Evolutionary conservation across 2,329 filamentous ascomycete species (phyloP), one percentile per base, ranked within the genome.

Genomic region (Penicillium crustosum): DNA sequence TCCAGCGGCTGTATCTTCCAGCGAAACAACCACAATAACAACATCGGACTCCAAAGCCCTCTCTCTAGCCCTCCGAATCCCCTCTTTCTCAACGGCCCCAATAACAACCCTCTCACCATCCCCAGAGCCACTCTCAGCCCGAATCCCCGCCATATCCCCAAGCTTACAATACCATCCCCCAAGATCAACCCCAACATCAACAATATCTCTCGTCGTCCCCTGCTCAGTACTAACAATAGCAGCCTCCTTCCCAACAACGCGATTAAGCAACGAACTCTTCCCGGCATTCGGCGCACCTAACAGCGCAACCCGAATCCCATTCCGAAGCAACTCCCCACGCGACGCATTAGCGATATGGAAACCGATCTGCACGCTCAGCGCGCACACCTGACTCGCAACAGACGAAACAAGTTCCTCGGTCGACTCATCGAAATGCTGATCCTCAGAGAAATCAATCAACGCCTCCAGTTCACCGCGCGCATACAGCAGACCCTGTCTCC

Each of bases 381-480:
- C 73, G 1, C 73, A 70, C 2, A 96, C 84, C 68, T 92, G 86
- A 0, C 64, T 65, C 1, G 86, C 83, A 31, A 97, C 90, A 49
- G 87, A 91, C 0, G 70, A 73, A 44, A 95, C 82, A 23, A 97
- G 80, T 55, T 89, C 83, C 0, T 82, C 77, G 0, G 91, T 89
- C 3, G 90, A 88, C 74, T 96, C 92, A 66, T 97, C 93, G 69
- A 99, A 96, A 77, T 97, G 90, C 75, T 99, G 93, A 69, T 97
- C 94, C 73, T 99, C 94, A 1, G 91, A 89, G 72, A 99, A 99
- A 75, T 99, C 94, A 61, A 99, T 97, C 65, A 99, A 78, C 0
- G 94, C 94, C 75, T 99, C 94, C 39, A 99, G 82, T 76, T 97
- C 93, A 10, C 91, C 94, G 2, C 94, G 86, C 10, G 93, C 93